Evolutionary conservation across 345 rosid genomes (phyloP).

Genomic region (Populus alba): DNA sequence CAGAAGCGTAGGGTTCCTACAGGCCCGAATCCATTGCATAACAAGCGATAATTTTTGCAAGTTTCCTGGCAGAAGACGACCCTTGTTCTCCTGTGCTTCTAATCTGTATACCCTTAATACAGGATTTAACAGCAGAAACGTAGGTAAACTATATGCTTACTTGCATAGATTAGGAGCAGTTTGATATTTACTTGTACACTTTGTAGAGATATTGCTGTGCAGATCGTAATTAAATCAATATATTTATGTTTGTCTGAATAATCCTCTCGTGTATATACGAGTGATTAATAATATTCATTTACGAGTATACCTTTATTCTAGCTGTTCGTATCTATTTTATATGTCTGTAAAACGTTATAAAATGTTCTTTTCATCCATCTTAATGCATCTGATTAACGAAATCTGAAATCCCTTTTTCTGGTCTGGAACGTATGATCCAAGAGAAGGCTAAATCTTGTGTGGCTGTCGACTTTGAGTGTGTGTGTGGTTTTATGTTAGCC

Average conservation of each 20-base stretch:
- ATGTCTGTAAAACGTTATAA: no score
- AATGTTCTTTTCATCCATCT: not conserved
- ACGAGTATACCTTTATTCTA: not conserved
- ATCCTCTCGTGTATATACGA: not conserved
- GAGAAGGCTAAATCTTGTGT: not conserved
- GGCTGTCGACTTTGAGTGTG: no score
- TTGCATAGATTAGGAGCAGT: not conserved
- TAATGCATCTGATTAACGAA: not conserved
- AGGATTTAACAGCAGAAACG: not conserved
- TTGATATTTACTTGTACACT: not conserved
- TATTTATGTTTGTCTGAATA: not conserved
- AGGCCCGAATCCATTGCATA: conserved; percentile 55
- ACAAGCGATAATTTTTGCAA: conserved; percentile 26
- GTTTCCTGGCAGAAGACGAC: not conserved
- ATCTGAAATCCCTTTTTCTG: not conserved
- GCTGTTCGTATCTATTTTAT: not conserved
- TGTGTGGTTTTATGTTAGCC: no score
- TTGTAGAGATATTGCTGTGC: conserved; percentile 1
- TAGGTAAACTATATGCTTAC: not conserved
- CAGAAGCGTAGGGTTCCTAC: conserved; percentile 50
- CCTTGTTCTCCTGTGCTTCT: not conserved
- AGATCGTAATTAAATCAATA: not conserved
- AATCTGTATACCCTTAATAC: not conserved
- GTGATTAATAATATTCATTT: not conserved
- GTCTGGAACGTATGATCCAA: not conserved